Base-by-base conservation (phyloP, 495 filamentous ascomycete genomes). In the Alectoria sarmentosa region DNA sequence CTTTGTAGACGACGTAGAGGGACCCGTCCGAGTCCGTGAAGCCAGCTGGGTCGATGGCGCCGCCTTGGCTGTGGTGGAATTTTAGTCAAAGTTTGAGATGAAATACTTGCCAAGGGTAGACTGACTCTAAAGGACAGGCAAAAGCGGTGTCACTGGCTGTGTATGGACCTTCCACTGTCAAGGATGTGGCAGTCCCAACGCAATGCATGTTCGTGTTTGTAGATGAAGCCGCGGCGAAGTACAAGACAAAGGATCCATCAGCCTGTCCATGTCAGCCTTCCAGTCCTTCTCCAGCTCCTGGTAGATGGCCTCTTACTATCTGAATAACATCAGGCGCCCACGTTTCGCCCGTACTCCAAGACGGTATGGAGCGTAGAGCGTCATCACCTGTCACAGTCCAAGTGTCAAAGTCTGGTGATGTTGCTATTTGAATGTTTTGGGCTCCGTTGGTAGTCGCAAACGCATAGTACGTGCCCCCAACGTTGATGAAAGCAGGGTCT, bases 271-370 rank as follows among this genome's bases (percentile, higher is more conserved):
- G 26, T 54, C 14, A 54, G 26, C 34, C 49, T 30, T 8, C 28
- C 13, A n/a, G n/a, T n/a, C n/a, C n/a, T n/a, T n/a, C n/a, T n/a
- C n/a, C n/a, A n/a, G n/a, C n/a, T n/a, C n/a, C n/a, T n/a, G n/a
- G n/a, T 19, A 19, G 49, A 19, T 17, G 49, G 11, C 19, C 15
- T 6, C 49, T 32, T 5, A 54, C 49, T n/a, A 66, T 21, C 17
- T 61, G 28, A 5, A 58, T 26, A 1, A 84, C 75, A 63, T 80
- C 79, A 10, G 81, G 82, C 1, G 82, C 81, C 81, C 81, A 84
- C 14, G 74, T 73, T 9, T 63, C 42, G 28, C 66, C 66, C 19
- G 69, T 70, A 15, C 72, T 66, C 74, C 74, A 77, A 6, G 65
- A 63, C 52, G 73, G 73, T 39, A 75, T 68, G 30, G 62, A 68